These are phyloP conservation scores for Shiraia bambusicola DNA, from an alignment of 2,329 filamentous ascomycete species.

Conservation along the genomic window DNA sequence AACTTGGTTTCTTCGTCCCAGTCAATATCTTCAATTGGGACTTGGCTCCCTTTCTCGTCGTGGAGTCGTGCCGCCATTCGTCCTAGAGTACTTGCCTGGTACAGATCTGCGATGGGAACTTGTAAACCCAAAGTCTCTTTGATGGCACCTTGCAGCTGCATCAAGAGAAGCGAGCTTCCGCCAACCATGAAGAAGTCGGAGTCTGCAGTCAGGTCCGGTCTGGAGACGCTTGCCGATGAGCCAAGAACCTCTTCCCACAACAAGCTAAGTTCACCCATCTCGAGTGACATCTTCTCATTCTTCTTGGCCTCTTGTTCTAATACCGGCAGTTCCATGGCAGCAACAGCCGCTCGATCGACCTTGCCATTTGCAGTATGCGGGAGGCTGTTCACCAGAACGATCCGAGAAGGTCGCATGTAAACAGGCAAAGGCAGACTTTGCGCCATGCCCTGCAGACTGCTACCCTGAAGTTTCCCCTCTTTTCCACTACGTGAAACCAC, in stretches of 20 bases:
- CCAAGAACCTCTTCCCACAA: conserved; percentile 14
- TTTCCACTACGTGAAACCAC: too few relatives aligned
- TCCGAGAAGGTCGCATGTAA: conserved; percentile 26
- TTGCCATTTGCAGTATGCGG: conserved; percentile 13
- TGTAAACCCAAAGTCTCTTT: conserved; percentile 30
- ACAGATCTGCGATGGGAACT: conserved; percentile 42
- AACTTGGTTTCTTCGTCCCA: too few relatives aligned
- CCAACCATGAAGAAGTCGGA: conserved; percentile 18
- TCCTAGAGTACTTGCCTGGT: conserved; percentile 42
- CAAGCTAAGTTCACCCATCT: conserved; percentile 3
- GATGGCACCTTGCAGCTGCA: conserved; percentile 42
- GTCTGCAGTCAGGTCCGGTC: conserved; percentile 12
- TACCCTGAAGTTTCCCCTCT: too few relatives aligned
- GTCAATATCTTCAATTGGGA: too few relatives aligned
- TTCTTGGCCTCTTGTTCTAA: conserved; percentile 25
- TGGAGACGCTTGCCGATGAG: too few relatives aligned
- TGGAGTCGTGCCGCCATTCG: too few relatives aligned
- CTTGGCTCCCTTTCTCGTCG: too few relatives aligned
- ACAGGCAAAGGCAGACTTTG: conserved; percentile 37
- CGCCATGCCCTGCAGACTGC: too few relatives aligned
- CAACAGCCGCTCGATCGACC: conserved; percentile 17
- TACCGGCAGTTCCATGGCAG: conserved; percentile 10
- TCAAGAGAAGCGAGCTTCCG: neutral
- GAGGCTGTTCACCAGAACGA: conserved; percentile 6
- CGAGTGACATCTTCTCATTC: conserved; percentile 6